Conservation (phyloP, 345 rosid species). For the Rhizophora apiculata region DNA sequence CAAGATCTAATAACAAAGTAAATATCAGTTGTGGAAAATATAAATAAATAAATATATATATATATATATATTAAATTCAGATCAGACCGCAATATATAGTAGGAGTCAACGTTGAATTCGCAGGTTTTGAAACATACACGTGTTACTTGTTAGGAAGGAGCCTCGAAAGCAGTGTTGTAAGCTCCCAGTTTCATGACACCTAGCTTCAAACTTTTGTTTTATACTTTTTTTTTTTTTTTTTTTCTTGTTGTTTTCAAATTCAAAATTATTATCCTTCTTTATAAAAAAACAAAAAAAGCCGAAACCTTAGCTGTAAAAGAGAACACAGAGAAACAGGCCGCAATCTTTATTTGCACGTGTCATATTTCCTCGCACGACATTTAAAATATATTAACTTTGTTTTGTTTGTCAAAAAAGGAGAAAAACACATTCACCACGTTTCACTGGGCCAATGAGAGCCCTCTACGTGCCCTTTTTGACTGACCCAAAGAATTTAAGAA, state of each 20-base stretch:
- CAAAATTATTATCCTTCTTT: not conserved
- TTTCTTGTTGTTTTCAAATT: not conserved
- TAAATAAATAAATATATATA: no score
- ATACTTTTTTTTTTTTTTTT: not conserved
- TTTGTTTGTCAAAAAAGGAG: not conserved
- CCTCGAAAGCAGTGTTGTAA: not conserved
- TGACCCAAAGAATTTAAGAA: conserved; percentile 19
- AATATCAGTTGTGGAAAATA: no score
- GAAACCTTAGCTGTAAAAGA: no score
- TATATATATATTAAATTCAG: not conserved
- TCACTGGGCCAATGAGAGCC: not conserved
- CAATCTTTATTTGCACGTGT: conserved; percentile 7
- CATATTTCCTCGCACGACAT: not conserved
- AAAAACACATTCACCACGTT: not conserved
- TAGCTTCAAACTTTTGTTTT: not conserved
- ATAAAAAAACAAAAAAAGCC: no score
- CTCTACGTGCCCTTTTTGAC: conserved; percentile 35
- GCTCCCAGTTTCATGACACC: not conserved
- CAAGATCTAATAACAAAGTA: no score
- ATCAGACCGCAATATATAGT: not conserved
- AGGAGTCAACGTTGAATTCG: no score
- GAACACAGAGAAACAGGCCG: no score
- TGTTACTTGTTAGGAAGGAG: not conserved
- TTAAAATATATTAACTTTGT: not conserved
- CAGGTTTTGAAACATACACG: conserved; percentile 2